Percentiles rank a stretch among this genome's conserved stretches.
These are phyloP conservation scores for Hyphopichia burtonii DNA, from an alignment of 1,139 yeast genomes.

Conservation along the genomic window DNA sequence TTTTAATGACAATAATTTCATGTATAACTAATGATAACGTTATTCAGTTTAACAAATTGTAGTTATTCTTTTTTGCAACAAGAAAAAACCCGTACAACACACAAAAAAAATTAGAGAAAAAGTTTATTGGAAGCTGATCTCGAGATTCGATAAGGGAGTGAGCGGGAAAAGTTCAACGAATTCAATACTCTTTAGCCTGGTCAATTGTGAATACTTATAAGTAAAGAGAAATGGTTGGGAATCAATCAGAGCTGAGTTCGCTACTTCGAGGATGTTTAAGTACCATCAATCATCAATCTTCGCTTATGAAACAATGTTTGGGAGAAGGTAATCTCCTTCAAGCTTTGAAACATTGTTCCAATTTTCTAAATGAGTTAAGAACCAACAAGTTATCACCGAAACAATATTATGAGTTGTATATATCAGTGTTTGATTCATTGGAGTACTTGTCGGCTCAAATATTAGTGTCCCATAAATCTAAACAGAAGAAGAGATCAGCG, in stretches of 20 bases:
- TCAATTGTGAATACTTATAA: not conserved
- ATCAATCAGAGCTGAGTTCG: conserved; percentile 5
- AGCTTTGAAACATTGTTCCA: conserved; percentile 85
- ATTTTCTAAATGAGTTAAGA: conserved; percentile 78
- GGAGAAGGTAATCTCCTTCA: conserved; percentile 74
- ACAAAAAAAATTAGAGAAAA: not conserved
- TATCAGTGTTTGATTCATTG: conserved; percentile 80
- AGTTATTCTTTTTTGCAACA: no score
- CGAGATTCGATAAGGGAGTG: not conserved
- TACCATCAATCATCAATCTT: conserved; percentile 68
- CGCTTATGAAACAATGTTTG: conserved; percentile 74
- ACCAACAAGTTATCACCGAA: conserved; percentile 79
- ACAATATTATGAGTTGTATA: conserved; percentile 90
- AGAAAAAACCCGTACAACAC: not conserved
- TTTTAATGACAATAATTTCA: no score
- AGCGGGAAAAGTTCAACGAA: not conserved
- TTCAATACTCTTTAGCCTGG: not conserved
- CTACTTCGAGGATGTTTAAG: conserved; percentile 51
- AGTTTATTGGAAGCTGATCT: no score
- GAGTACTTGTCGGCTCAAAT: conserved; percentile 66
- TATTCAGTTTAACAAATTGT: no score
- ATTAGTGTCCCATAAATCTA: conserved; percentile 59
- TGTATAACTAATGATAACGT: no score
- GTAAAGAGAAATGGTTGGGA: not conserved
- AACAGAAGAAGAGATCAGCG: conserved; percentile 17